Conservation (phyloP, 306 rosid genomes). For the Cajanus cajan region DNA sequence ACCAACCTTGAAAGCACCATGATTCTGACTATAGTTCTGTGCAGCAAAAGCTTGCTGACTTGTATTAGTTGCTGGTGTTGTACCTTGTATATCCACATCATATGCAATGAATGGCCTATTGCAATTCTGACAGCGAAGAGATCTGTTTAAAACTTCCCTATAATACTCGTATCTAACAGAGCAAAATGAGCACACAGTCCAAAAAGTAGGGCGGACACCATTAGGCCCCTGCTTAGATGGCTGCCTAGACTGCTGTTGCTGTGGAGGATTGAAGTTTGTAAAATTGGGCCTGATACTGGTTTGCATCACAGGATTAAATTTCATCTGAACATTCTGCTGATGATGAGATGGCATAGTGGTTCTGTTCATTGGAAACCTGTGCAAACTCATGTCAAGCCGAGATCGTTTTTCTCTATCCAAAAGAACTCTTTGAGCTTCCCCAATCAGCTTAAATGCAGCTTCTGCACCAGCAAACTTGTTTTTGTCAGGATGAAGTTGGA, state of each 20-base stretch:
- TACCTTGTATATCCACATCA: slow-evolving; percentile 46
- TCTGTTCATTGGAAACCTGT: slow-evolving; percentile 39
- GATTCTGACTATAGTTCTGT: slow-evolving; percentile 38
- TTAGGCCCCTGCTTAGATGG: slow-evolving; percentile 46
- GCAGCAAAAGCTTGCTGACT: slow-evolving; percentile 48
- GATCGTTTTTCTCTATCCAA: slow-evolving; percentile 68
- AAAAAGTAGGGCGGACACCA: slow-evolving; percentile 53
- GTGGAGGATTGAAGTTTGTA: slow-evolving; percentile 44
- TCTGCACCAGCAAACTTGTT: slow-evolving; percentile 93
- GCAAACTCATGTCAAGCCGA: slow-evolving; percentile 51
- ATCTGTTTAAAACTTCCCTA: slow-evolving; percentile 54
- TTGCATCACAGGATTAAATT: slow-evolving; percentile 41
- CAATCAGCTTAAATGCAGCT: slow-evolving; percentile 92
- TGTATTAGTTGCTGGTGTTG: slow-evolving; percentile 39
- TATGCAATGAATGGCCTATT: slow-evolving; percentile 58
- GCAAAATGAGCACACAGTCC: slow-evolving; percentile 84
- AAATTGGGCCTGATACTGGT: slow-evolving; percentile 43
- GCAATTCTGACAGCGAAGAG: slow-evolving; percentile 72
- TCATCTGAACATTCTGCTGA: slow-evolving; percentile 41
- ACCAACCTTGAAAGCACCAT: slow-evolving; percentile 43
- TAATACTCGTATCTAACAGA: slow-evolving; percentile 53
- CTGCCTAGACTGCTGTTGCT: slow-evolving; percentile 45
- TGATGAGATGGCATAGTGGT: slow-evolving; percentile 40
- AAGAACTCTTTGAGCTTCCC: slow-evolving; percentile 87
- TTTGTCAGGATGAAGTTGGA: slow-evolving; percentile 96